Conservation (phyloP, 805 yeast genomes). For the Cyberlindnera sargentensis region DNA sequence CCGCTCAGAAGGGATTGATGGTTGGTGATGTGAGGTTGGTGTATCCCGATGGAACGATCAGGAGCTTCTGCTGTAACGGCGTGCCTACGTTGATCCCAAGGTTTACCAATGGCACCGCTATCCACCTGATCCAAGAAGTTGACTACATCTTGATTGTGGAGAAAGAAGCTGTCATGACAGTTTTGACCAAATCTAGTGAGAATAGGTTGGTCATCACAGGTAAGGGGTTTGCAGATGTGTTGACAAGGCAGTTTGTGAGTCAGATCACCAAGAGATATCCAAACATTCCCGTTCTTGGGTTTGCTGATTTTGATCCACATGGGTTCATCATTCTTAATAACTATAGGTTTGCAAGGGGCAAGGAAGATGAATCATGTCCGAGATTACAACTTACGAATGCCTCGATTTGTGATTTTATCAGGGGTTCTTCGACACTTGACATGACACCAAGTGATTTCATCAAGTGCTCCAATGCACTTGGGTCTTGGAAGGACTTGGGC, state of each 20-base stretch:
- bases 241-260: slow-evolving; percentile 41
- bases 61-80: slow-evolving; percentile 3
- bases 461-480: slow-evolving; percentile 20
- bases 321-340: slow-evolving; percentile 52
- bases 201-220: slow-evolving; percentile 45
- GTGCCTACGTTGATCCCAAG: slow-evolving; percentile 34
- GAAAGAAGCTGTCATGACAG: slow-evolving; percentile 45
- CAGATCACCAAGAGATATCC: slow-evolving; percentile 21
- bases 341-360: slow-evolving; percentile 27
- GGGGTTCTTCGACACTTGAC: slow-evolving; percentile 10
- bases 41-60: slow-evolving; percentile 1
- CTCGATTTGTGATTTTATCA: slow-evolving; percentile 15
- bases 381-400: slow-evolving; percentile 12
- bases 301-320: slow-evolving; percentile 62
- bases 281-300: slow-evolving; percentile 32
- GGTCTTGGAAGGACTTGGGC: slow-evolving; percentile 4
- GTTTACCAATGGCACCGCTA: slow-evolving; percentile 19
- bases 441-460: slow-evolving; percentile 24
- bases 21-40: slow-evolving; percentile 28
- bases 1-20: slow-evolving; percentile 58
- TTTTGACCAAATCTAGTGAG: slow-evolving; percentile 18
- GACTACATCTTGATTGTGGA: slow-evolving; percentile 38
- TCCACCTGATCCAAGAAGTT: slow-evolving; percentile 4
- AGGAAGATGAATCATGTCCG: slow-evolving; percentile 4
- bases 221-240: slow-evolving; percentile 62